These are phyloP conservation scores for Calocybe cyanea DNA, from an alignment of 768 basidiomycete species.

Conservation along the genomic window DNA sequence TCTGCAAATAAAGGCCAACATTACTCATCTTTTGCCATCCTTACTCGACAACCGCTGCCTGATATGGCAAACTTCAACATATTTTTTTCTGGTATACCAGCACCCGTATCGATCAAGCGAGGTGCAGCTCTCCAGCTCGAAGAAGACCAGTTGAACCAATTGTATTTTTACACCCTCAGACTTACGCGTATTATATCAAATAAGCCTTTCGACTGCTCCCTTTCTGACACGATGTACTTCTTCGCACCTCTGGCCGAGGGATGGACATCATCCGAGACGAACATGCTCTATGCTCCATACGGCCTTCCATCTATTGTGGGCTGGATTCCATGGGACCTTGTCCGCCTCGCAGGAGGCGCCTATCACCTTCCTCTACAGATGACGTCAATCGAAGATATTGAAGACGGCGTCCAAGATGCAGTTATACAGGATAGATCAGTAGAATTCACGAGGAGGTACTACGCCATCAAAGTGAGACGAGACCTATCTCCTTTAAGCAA, in stretches of 20 bases:
- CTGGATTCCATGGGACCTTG: slow-evolving; percentile 61
- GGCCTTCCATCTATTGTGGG: slow-evolving; percentile 34
- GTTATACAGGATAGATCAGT: slow-evolving; percentile 73
- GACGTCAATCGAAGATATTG: slow-evolving; percentile 30
- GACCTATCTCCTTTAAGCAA: slow-evolving; percentile 76
- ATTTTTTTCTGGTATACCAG: slow-evolving; percentile 49
- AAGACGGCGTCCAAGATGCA: slow-evolving; percentile 52
- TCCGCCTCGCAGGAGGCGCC: slow-evolving; percentile 46
- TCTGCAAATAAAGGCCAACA: slow-evolving; percentile 27
- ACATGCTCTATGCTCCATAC: slow-evolving; percentile 14
- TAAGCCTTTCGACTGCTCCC: slow-evolving; percentile 57
- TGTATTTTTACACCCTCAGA: slow-evolving; percentile 63
- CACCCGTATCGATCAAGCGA: slow-evolving; percentile 39
- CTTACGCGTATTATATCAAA: slow-evolving; percentile 61
- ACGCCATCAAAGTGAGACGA: slow-evolving; percentile 46
- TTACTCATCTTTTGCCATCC: slow-evolving; percentile 59
- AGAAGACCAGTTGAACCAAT: slow-evolving; percentile 37
- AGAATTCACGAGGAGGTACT: slow-evolving; percentile 75
- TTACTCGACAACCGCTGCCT: slow-evolving; percentile 69
- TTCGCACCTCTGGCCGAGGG: slow-evolving; percentile 52
- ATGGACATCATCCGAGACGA: slow-evolving; percentile 31
- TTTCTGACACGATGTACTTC: slow-evolving; percentile 59
- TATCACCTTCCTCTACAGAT: slow-evolving; percentile 49
- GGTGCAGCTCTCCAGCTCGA: slow-evolving; percentile 49
- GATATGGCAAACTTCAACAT: slow-evolving; percentile 50